Evolutionary conservation across 441 rosid species (phyloP), one percentile per base, ranked within the genome.

Genomic region (Populus hybrid): DNA sequence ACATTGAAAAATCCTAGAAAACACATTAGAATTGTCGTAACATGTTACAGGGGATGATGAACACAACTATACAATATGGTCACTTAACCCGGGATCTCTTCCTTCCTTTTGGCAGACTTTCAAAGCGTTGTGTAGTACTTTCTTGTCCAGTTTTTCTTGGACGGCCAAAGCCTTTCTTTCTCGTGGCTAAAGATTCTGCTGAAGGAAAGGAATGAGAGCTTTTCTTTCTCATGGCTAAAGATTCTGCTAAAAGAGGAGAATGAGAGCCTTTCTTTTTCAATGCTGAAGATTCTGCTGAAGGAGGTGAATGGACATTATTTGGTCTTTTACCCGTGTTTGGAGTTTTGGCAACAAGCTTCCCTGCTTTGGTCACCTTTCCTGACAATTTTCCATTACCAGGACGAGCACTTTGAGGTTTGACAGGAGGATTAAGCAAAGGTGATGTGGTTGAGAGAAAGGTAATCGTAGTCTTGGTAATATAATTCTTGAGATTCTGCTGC

Each of bases 11-110:
- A 53, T 63, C 61, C 77, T 72, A 76, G 28, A 57, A 72, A 63
- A 20, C 67, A 75, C 63, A 71, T 21, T 76, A 46, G 64, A 30
- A 50, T 53, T 7, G 66, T 69, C 40, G 34, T 32, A 59, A 72
- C 50, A 75, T 32, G 28, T 5, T 11, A 16, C 36, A 18, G 35
- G 50, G 9, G 70, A 70, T 21, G 78, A 32, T 28, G 63, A 67
- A 46, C 4, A 65, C 4, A 65, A 77, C 75, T 73, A 63, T 68
- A 69, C 34, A 28, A 24, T 21, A n/a, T 2, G 3, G 14, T 88
- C 85, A 90, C 69, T 80, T 73, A 3, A 76, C 83, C 38, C 86
- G 84, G 26, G 7, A 70, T 82, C 83, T 86, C 87, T 87, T 89
- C 42, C 89, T 71, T 67, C 89, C 89, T 50, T 75, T 85, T 0